Percentiles rank a stretch among this genome's conserved stretches.
Evolutionary conservation across 2,329 filamentous ascomycete species (phyloP).

Genomic region (Ilyonectria destructans): DNA sequence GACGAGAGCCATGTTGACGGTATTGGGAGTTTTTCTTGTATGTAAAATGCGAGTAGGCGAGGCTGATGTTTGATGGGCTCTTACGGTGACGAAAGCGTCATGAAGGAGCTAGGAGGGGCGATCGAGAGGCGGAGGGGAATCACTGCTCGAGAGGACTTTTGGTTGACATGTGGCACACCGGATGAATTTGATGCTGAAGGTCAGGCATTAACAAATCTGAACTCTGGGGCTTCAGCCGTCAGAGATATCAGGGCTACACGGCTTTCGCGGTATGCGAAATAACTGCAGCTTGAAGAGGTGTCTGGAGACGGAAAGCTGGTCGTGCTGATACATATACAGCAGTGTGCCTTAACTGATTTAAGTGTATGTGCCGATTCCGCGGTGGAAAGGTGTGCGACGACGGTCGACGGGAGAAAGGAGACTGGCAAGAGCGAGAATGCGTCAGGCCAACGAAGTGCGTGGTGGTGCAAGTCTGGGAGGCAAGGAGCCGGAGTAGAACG

Average conservation of each 20-base stretch:
- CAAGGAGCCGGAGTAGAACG: conserved; percentile 32
- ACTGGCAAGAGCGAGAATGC: conserved; percentile 14
- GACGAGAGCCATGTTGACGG: conserved; percentile 92
- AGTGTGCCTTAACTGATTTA: conserved; percentile 55
- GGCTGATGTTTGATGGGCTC: conserved; percentile 37
- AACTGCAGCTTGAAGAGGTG: conserved; percentile 96
- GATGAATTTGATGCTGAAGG: conserved; percentile 63
- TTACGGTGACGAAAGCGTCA: conserved; percentile 55
- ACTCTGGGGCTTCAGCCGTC: conserved; percentile 83
- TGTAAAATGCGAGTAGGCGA: conserved; percentile 37
- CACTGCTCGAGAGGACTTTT: conserved; percentile 70
- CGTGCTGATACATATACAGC: conserved; percentile 99
- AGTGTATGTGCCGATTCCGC: conserved; percentile 48
- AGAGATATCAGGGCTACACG: conserved; percentile 90
- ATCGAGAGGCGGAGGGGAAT: conserved; percentile 63
- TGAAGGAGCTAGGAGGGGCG: conserved; percentile 58
- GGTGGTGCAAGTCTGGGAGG: conserved; percentile 11
- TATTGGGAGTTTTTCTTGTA: conserved; percentile 48
- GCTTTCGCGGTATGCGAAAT: conserved; percentile 97
- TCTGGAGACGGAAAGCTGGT: conserved; percentile 91
- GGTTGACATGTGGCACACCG: conserved; percentile 71
- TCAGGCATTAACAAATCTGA: conserved; percentile 71
- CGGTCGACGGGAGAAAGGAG: conserved; percentile 32
- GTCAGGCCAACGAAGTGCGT: conserved; percentile 21
- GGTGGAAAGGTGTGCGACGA: conserved; percentile 30